Evolutionary conservation across 2,329 filamentous ascomycete genomes (phyloP), one percentile per base, ranked within the genome.

Genomic region (Hypoxylon sp.): DNA sequence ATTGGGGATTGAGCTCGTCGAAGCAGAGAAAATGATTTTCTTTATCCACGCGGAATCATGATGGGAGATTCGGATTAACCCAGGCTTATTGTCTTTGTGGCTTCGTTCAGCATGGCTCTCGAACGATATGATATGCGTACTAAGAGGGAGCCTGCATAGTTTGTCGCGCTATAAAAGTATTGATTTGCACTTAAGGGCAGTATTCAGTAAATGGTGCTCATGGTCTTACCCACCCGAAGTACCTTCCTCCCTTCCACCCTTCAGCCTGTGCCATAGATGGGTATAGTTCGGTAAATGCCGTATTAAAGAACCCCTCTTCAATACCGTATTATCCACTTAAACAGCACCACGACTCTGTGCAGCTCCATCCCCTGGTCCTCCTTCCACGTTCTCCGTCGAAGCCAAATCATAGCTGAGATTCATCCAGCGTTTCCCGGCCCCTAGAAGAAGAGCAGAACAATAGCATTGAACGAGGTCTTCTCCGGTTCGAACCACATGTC

Each of bases 331-430:
- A 62, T 65, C 66, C 74, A 76, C 71, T 75, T 49, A 75, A 74
- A 73, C 67, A 66, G 61, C 71, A 75, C 72, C 75, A 76, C 75
- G 75, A 75, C 68, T 73, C 56, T 70, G 42, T 73, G 74, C 74
- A 76, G 73, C 60, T 71, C 61, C 50, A 61, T 62, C 40, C 59
- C 65, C 68, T 66, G 50, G 42, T 48, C 31, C 48, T 53, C 61
- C 49, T 56, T 48, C 55, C 64, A 64, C 61, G 31, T 59, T 53
- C 53, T 63, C 62, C 50, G 22, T 20, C 58, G 22, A 65, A 59
- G 53, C 40, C 66, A 69, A 69, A 69, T 64, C 58, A 68, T 48
- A 64, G 44, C 35, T 20, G 35, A 63, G 40, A 57, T 44, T 40
- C 56, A 27, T 51, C 56, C 49, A 27, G 11, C 17, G 30, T 49